These are phyloP conservation scores for Roridomyces roridus DNA, from an alignment of 768 basidiomycete genomes.

Conservation along the genomic window DNA sequence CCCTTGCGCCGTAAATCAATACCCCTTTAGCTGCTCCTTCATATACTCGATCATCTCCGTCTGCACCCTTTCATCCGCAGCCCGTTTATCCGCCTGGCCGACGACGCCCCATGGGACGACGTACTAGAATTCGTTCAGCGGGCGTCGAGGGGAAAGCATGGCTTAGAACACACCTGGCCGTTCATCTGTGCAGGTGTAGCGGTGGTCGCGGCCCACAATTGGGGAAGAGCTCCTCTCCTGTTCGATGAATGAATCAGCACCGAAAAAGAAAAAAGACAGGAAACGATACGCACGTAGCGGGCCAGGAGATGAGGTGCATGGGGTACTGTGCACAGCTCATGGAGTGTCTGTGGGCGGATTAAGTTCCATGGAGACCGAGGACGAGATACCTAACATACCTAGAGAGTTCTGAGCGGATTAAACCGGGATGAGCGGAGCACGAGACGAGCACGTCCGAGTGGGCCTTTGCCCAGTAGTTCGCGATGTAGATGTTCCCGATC, in stretches of 20 bases:
- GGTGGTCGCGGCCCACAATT: constrained; percentile 14
- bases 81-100: background rate
- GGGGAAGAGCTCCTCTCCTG: constrained; percentile 7
- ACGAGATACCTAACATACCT: background rate
- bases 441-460: too few species aligned
- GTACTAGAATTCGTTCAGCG: too few species aligned
- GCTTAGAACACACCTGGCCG: background rate
- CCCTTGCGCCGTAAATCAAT: too few species aligned
- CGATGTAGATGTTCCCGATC: constrained; percentile 13
- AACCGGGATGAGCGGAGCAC: constrained; percentile 10
- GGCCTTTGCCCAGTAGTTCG: too few species aligned
- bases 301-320: too few species aligned
- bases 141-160: background rate
- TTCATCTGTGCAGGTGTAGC: constrained; percentile 3
- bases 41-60: constrained; percentile 7
- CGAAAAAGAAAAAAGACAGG: too few species aligned
- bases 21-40: constrained; percentile 3
- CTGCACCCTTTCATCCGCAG: background rate
- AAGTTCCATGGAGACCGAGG: too few species aligned
- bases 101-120: constrained; percentile 8
- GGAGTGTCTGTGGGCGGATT: too few species aligned
- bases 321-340: too few species aligned
- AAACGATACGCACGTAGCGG: background rate
- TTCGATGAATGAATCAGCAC: too few species aligned
- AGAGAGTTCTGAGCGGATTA: background rate